Evolutionary conservation across 2,329 filamentous ascomycete genomes (phyloP), one percentile per base, ranked within the genome.

Genomic region (Colletotrichum limetticola): DNA sequence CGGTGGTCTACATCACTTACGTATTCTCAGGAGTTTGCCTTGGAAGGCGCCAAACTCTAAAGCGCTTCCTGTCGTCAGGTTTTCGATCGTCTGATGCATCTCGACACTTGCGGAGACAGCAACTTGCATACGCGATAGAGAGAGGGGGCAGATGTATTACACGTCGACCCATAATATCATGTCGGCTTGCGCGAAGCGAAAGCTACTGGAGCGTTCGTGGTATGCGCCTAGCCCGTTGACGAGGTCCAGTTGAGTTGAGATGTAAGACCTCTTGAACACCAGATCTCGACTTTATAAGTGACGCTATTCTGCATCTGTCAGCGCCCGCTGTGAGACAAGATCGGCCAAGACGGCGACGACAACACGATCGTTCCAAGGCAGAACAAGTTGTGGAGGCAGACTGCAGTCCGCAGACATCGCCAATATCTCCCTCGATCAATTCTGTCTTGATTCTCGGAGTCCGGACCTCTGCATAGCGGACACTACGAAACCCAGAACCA

Each of bases 31-130:
- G 56, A 62, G 49, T 12, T 30, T 70, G 66, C 70, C 70, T 72
- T 72, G 70, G 70, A 72, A 72, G n/a, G 22, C 56, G 55, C 55
- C 70, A 72, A 72, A 72, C 70, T 70, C 46, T 70, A 72, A 46
- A 22, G 42, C 24, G n/a, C 64, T 55, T 24, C 66, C 42, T 49
- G 42, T 53, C 64, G 26, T 63, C 68, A 57, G 58, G 68, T 49
- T 68, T 71, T 53, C 22, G 30, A 59, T 66, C 35, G 30, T 28
- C 62, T 59, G 52, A 52, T 58, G 55, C 67, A 42, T 64, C 59
- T 55, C n/a, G 35, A n/a, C 42, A n/a, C 42, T 49, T 28, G 55
- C 59, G 32, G 26, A 56, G 42, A 42, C 26, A 62, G 28, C 46
- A 55, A 26, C 28, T 12, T 55, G 19, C 22, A 19, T 37, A 5